These are phyloP conservation scores for Ganoderma boninense DNA, from an alignment of 1,284 basidiomycete genomes.

Conservation along the genomic window DNA sequence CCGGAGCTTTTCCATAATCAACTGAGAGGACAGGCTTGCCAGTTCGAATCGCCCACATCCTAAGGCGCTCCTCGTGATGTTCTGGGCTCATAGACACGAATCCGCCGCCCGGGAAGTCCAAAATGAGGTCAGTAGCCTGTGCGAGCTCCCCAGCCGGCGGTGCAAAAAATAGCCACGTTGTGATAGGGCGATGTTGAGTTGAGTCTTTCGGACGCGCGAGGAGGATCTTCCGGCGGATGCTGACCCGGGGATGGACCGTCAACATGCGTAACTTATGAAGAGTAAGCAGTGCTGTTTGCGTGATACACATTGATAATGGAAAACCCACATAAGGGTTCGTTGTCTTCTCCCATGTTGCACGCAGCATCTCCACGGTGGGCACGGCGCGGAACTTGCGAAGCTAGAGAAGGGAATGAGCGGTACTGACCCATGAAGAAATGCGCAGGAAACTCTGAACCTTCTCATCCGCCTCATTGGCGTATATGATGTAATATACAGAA, in stretches of 20 bases:
- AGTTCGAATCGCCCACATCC: constrained; percentile 85
- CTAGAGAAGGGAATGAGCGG: constrained; percentile 49
- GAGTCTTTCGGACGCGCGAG: constrained; percentile 85
- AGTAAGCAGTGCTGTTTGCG: constrained; percentile 18
- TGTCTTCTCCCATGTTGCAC: constrained; percentile 97
- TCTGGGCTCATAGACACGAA: constrained; percentile 96
- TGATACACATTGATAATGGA: constrained; percentile 18
- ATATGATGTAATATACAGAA: constrained; percentile 92
- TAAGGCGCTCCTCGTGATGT: constrained; percentile 95
- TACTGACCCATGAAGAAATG: not conserved
- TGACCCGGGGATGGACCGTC: constrained; percentile 65
- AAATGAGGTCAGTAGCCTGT: constrained; percentile 79
- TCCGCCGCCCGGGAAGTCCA: constrained; percentile 96
- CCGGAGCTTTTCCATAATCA: constrained; percentile 96
- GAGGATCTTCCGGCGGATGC: constrained; percentile 80
- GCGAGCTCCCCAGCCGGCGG: constrained; percentile 74
- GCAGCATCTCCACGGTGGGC: constrained; percentile 95
- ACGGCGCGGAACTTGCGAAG: constrained; percentile 90
- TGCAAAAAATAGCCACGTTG: constrained; percentile 86
- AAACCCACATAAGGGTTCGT: constrained; percentile 85
- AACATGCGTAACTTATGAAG: constrained; percentile 70
- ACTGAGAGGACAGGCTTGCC: constrained; percentile 86
- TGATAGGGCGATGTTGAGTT: constrained; percentile 82
- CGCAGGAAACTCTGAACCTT: constrained; percentile 61
- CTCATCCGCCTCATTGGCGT: constrained; percentile 93